These are phyloP conservation scores for Myochromella boudieri DNA, from an alignment of 768 basidiomycete genomes.

Conservation along the genomic window DNA sequence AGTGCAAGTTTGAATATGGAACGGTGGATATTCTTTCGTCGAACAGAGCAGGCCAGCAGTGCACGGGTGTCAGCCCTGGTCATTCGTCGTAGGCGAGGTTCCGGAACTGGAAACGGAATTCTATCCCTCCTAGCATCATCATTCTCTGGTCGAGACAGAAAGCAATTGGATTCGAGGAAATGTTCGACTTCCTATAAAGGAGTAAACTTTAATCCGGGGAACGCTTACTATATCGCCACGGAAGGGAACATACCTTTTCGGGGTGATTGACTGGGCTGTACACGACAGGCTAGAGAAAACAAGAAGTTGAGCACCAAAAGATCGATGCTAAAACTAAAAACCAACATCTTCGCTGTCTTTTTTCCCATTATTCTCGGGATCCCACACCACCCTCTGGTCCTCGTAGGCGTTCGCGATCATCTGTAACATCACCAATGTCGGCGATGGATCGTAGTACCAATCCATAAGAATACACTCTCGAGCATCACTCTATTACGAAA, in stretches of 20 bases:
- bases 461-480: background rate
- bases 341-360: slow-evolving; percentile 11
- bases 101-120: too few relatives aligned
- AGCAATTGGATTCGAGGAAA: slow-evolving; percentile 9
- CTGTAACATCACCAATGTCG: slow-evolving; percentile 15
- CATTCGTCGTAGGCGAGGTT: slow-evolving; percentile 14
- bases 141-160: slow-evolving; percentile 12
- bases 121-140: too few relatives aligned
- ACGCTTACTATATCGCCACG: too few relatives aligned
- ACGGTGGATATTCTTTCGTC: slow-evolving; percentile 1
- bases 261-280: slow-evolving; percentile 14
- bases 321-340: background rate
- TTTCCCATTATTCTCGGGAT: slow-evolving; percentile 6
- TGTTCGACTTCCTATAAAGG: slow-evolving; percentile 13
- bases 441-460: slow-evolving; percentile 6
- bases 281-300: slow-evolving; percentile 9
- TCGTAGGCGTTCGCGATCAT: slow-evolving; percentile 20
- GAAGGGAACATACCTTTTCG: slow-evolving; percentile 12
- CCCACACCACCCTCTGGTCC: slow-evolving; percentile 16
- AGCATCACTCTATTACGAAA: background rate
- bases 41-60: slow-evolving; percentile 11
- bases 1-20: background rate
- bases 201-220: background rate
- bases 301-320: background rate
- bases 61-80: slow-evolving; percentile 12